Percentiles rank a stretch among this genome's conserved stretches.
Evolutionary conservation across 495 filamentous ascomycete species (phyloP).

Genomic region (Pyrenula aspistea): DNA sequence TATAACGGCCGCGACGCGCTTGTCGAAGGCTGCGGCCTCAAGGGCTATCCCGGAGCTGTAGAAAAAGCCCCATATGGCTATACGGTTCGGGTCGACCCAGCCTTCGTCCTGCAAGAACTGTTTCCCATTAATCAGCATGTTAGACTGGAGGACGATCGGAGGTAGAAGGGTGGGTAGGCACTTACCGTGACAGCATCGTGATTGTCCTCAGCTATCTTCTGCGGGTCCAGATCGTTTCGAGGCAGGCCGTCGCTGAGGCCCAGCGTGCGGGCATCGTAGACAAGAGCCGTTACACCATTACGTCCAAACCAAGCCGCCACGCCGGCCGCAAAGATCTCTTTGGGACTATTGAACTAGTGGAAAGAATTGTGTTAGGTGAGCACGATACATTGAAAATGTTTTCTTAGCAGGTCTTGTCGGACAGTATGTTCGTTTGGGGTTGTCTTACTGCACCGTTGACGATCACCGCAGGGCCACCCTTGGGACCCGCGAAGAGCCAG

Average conservation of each 20-base stretch:
- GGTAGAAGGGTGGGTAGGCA: slow-evolving; percentile 3
- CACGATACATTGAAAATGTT: not conserved
- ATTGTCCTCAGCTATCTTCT: slow-evolving; percentile 15
- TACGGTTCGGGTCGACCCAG: slow-evolving; percentile 14
- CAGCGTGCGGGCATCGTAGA: slow-evolving; percentile 23
- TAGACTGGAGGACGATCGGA: too few relatives aligned
- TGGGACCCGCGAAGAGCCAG: too few relatives aligned
- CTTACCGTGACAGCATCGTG: slow-evolving; percentile 18
- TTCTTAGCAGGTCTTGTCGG: not conserved
- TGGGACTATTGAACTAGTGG: slow-evolving; percentile 30
- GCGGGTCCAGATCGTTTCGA: slow-evolving; percentile 20
- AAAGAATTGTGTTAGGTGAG: not conserved
- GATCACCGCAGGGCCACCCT: too few relatives aligned
- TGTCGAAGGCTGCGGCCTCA: slow-evolving; percentile 13
- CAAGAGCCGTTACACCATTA: slow-evolving; percentile 14
- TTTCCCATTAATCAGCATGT: too few relatives aligned
- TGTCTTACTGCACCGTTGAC: too few relatives aligned
- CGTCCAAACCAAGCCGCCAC: slow-evolving; percentile 18
- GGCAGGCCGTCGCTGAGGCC: slow-evolving; percentile 22
- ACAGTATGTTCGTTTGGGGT: not conserved
- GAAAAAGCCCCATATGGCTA: slow-evolving; percentile 24
- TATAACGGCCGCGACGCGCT: slow-evolving; percentile 9
- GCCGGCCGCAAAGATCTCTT: slow-evolving; percentile 18
- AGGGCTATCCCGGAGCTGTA: slow-evolving; percentile 11
- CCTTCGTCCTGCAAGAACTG: too few relatives aligned